phyloP scores from a whole-genome alignment of 805 yeast genomes.

The Nakazawaea holstii region DNA sequence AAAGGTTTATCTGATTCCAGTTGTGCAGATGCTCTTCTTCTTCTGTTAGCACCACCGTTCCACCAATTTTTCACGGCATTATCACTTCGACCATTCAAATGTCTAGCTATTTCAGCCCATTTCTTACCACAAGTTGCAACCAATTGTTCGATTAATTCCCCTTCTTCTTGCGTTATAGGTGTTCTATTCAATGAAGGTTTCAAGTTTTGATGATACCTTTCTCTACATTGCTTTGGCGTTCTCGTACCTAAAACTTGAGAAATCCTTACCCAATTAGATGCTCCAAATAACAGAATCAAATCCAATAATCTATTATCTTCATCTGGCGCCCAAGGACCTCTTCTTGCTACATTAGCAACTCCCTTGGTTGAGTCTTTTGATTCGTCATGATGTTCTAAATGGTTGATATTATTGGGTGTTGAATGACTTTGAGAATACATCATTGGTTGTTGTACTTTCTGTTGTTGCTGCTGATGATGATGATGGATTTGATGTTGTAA shows the following conservation, averaged over 20 bases:
- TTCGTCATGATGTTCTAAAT: not conserved
- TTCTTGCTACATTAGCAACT: constrained; percentile 23
- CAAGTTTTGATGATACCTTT: constrained; percentile 85
- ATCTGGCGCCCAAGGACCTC: constrained; percentile 90
- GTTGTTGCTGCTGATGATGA: not conserved
- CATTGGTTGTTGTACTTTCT: too few species aligned
- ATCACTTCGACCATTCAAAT: constrained; percentile 81
- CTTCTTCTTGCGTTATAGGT: constrained; percentile 84
- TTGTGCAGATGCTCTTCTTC: constrained; percentile 49
- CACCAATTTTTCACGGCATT: constrained; percentile 94
- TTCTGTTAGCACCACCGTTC: constrained; percentile 88
- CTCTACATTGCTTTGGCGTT: constrained; percentile 89
- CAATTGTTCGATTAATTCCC: constrained; percentile 70
- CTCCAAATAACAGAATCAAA: constrained; percentile 65
- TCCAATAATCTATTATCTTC: constrained; percentile 74
- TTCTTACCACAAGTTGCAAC: constrained; percentile 78
- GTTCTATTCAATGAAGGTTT: constrained; percentile 78
- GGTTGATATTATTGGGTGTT: not conserved
- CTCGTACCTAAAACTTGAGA: constrained; percentile 68
- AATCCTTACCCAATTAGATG: constrained; percentile 86
- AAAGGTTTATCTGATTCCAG: constrained; percentile 12
- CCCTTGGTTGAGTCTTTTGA: not conserved
- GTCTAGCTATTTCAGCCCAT: constrained; percentile 93
- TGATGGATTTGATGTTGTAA: too few species aligned
- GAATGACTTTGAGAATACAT: too few species aligned